Base-by-base conservation (phyloP, 805 yeast species). In the Teunomyces kruisii region DNA sequence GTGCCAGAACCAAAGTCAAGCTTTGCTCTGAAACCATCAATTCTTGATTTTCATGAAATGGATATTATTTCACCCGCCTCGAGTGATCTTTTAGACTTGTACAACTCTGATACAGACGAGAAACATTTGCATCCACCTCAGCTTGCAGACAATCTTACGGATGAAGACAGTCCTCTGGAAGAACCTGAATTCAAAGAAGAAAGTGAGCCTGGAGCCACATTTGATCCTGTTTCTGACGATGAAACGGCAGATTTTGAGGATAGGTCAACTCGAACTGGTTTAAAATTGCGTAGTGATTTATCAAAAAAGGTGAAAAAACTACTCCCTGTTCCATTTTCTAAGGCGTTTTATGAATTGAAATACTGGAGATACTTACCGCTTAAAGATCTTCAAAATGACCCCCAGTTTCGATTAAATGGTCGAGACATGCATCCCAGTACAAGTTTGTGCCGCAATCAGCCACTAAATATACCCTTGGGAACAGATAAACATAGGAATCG, bases 401-500 rank as follows among this genome's bases (percentile, higher is more conserved):
- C 40, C 3, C 19, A 28, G n/a, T 37, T 3, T 26, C 29, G 9
- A 24, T 17, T 28, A 19, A 19, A 19, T 19, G 22, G 22, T 4
- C 6, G 6, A 19, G 22, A 6, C 6, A 4, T 19, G 22, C 22
- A 19, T 19, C 6, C 22, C 22, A 19, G 6, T 19, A 4, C 22
- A 19, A 19, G 22, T 19, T 4, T 19, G 22, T 19, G 22, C n/a
- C n/a, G n/a, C 22, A 19, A 19, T 19, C n/a, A n/a, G n/a, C n/a
- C n/a, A 17, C 16, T 16, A 33, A 7, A 33, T 19, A 12, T 22
- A 13, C 9, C 37, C 17, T 17, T 16, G 26, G 13, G 17, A 33
- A 12, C 38, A n/a, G 38, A 35, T 9, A 12, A 35, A 7, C 27
- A 22, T 4, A 22, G 19, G 27, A 35, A 43, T 32, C 47, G 58